phyloP scores from a whole-genome alignment of 257 asterid species.

The Scutellaria minor region DNA sequence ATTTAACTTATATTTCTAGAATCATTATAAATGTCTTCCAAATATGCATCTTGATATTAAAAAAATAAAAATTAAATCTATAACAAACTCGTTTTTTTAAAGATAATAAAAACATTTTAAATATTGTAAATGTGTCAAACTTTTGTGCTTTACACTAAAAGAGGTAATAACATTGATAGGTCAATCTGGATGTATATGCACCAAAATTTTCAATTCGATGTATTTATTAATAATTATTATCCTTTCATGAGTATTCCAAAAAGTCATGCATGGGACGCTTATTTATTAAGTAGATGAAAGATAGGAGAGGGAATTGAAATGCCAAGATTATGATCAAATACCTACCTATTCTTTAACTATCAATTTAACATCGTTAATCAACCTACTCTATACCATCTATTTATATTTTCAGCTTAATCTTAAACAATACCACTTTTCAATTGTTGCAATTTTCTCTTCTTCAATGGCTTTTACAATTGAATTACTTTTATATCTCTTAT shows the following conservation, averaged over 20 bases:
- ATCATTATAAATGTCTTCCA: too few species aligned
- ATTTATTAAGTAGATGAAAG: slow-evolving; percentile 14
- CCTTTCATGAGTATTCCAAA: not conserved
- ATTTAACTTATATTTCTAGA: too few species aligned
- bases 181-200: too few species aligned
- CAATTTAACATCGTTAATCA: slow-evolving; percentile 22
- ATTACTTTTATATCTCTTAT: slow-evolving; percentile 13
- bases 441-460: not conserved
- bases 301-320: slow-evolving; percentile 13
- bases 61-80: too few species aligned
- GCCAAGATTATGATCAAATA: slow-evolving; percentile 43
- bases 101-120: too few species aligned
- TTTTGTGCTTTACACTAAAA: too few species aligned
- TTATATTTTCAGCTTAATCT: not conserved
- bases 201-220: too few species aligned
- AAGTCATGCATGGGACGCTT: slow-evolving; percentile 38
- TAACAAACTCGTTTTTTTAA: too few species aligned
- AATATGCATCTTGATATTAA: too few species aligned
- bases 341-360: slow-evolving; percentile 30
- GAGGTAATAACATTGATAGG: too few species aligned
- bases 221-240: too few species aligned
- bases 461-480: slow-evolving; percentile 15
- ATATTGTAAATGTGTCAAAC: too few species aligned
- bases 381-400: slow-evolving; percentile 19
- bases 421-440: not conserved